Evolutionary conservation across 805 yeast species (phyloP).

Genomic region (Spathaspora girioi): DNA sequence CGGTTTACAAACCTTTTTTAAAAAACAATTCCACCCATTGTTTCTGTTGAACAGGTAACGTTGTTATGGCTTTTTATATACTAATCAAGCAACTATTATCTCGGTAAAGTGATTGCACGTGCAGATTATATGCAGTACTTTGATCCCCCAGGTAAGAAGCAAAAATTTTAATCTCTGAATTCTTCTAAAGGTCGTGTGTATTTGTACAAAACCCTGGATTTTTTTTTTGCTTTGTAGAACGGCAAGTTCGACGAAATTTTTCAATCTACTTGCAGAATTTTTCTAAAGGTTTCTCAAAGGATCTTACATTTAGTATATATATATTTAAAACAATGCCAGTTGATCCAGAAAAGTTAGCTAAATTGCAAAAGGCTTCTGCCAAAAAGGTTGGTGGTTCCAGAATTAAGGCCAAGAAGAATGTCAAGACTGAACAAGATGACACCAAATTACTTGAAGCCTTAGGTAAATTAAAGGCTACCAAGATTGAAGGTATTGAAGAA

Average conservation of each 20-base stretch:
- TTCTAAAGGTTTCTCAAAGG: neutral
- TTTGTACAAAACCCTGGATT: neutral
- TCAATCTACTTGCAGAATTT: conserved; percentile 3
- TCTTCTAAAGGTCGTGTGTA: neutral
- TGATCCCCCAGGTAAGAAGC: neutral
- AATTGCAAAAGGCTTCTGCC: conserved; percentile 80
- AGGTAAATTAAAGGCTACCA: conserved; percentile 85
- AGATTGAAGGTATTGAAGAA: conserved; percentile 87
- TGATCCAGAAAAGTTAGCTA: conserved; percentile 92
- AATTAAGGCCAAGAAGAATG: conserved; percentile 82
- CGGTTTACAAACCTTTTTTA: no score
- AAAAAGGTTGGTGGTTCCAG: conserved; percentile 82
- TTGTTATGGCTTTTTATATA: no score
- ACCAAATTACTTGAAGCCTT: conserved; percentile 85
- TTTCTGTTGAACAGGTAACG: no score
- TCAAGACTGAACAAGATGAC: conserved; percentile 77
- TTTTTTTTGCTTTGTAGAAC: neutral
- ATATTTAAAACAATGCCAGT: conserved; percentile 56
- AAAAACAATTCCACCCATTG: no score
- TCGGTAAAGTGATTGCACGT: neutral
- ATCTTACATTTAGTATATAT: neutral
- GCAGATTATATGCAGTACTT: neutral
- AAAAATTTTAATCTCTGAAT: neutral
- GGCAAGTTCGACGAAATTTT: conserved; percentile 7
- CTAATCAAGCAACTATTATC: no score